Percentiles rank a stretch among this genome's conserved stretches.
Evolutionary conservation across 768 basidiomycete species (phyloP).

Genomic region (Panaeolus papilionaceus): DNA sequence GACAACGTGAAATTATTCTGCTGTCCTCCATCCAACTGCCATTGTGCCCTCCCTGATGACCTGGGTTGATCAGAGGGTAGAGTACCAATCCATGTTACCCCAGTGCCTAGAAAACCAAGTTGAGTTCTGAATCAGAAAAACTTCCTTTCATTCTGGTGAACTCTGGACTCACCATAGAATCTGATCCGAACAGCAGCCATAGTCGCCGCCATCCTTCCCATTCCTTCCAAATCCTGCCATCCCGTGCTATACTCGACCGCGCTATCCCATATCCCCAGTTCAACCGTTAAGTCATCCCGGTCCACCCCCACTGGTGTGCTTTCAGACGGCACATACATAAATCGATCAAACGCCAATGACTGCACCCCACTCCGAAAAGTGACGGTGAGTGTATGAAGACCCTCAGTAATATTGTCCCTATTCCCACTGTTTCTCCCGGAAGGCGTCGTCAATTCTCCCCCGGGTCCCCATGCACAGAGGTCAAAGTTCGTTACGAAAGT

Average conservation of each 20-base stretch:
- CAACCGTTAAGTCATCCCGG: neutral
- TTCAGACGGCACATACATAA: neutral
- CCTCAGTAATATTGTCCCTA: neutral
- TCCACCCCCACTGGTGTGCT: neutral
- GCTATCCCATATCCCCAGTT: neutral
- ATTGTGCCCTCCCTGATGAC: neutral
- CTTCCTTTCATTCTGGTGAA: too few relatives aligned
- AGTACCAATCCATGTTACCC: neutral
- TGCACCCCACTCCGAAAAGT: neutral
- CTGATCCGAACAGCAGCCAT: neutral
- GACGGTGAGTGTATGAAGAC: neutral
- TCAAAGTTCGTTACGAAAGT: neutral
- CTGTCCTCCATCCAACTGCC: neutral
- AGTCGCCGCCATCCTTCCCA: neutral
- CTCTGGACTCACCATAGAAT: neutral
- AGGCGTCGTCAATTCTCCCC: neutral
- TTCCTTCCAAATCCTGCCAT: neutral
- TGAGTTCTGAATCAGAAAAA: neutral
- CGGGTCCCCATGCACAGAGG: neutral
- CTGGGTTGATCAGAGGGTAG: neutral
- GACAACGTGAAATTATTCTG: slow-evolving; percentile 4
- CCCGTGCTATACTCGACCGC: slow-evolving; percentile 4
- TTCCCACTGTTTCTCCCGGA: neutral
- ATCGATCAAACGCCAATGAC: neutral
- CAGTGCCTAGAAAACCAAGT: neutral